A percentile compares a stretch with the other conserved stretches of the same genome.
These are phyloP conservation scores for Canariomyces notabilis DNA, from an alignment of 2,329 filamentous ascomycete species.

Conservation along the genomic window DNA sequence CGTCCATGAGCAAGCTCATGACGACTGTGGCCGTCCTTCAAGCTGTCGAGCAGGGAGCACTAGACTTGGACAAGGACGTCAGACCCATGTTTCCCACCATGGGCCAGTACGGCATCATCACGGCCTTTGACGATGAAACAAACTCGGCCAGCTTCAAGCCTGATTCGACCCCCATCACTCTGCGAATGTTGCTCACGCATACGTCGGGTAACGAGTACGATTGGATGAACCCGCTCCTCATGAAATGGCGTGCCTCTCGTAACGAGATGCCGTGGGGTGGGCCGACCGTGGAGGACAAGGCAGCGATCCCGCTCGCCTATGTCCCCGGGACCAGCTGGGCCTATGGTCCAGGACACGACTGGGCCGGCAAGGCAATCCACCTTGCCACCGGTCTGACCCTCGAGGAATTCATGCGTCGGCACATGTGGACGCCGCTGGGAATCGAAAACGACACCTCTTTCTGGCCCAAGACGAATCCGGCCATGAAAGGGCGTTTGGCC, in stretches of 20 bases:
- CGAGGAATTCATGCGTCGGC: slow-evolving; percentile 7
- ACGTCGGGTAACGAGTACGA: slow-evolving; percentile 12
- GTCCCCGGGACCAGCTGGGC: slow-evolving; percentile 5
- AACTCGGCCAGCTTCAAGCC: background rate
- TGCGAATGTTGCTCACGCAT: slow-evolving; percentile 10
- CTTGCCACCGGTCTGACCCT: background rate
- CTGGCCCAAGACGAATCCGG: slow-evolving; percentile 2
- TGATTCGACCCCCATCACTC: slow-evolving; percentile 6
- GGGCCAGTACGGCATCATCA: slow-evolving; percentile 9
- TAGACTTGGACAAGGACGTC: slow-evolving; percentile 6
- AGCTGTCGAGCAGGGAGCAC: slow-evolving; percentile 7
- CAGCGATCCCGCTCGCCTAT: slow-evolving; percentile 3
- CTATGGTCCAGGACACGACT: slow-evolving; percentile 9
- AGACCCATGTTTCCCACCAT: slow-evolving; percentile 1
- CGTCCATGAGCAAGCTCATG: slow-evolving; percentile 12
- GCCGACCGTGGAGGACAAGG: slow-evolving; percentile 8
- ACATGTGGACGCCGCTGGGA: slow-evolving; percentile 8
- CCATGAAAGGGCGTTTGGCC: background rate
- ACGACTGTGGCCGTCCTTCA: slow-evolving; percentile 7
- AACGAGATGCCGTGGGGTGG: slow-evolving; percentile 7
- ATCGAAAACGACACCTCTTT: slow-evolving; percentile 3
- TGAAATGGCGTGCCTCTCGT: slow-evolving; percentile 4
- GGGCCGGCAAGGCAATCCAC: slow-evolving; percentile 8
- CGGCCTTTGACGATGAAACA: slow-evolving; percentile 3
- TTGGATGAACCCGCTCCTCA: slow-evolving; percentile 6